Evolutionary conservation across 1,284 basidiomycete genomes (phyloP).

Genomic region (Tylopilus sp.): DNA sequence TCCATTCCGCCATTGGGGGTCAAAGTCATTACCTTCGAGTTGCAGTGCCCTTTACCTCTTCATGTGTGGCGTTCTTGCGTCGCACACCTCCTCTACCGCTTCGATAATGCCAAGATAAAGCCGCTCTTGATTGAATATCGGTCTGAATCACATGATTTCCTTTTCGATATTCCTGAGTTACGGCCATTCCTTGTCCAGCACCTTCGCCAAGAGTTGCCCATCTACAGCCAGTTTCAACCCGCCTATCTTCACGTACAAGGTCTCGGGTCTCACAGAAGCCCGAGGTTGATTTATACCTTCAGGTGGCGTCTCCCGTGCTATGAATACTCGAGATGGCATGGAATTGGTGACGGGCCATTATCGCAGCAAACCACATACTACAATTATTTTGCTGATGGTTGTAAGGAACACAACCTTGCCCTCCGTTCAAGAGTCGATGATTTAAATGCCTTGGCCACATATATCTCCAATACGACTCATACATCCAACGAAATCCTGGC

Average conservation of each 20-base stretch:
- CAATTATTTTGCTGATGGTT: not conserved
- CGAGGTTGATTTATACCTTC: not conserved
- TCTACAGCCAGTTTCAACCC: not conserved
- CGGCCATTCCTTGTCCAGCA: conserved; percentile 3
- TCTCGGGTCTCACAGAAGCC: not conserved
- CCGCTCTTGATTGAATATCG: not conserved
- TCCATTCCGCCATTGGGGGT: not conserved
- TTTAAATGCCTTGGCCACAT: not conserved
- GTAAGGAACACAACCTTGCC: not conserved
- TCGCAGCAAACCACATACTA: not conserved
- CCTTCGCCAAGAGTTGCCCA: not conserved
- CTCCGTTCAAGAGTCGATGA: too few relatives aligned
- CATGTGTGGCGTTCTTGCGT: conserved; percentile 15
- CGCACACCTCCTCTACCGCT: not conserved
- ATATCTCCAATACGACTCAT: conserved; percentile 29
- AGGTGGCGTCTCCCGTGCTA: not conserved
- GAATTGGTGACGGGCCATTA: not conserved
- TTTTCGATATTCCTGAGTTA: not conserved
- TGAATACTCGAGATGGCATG: not conserved
- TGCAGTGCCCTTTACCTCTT: conserved; percentile 9
- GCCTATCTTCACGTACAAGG: not conserved
- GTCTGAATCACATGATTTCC: not conserved
- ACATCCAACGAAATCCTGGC: conserved; percentile 54
- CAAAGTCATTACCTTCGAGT: conserved; percentile 16
- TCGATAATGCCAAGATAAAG: not conserved